Base-by-base conservation (phyloP, 2,329 filamentous ascomycete genomes). In the Colletotrichum lindemuthianum region DNA sequence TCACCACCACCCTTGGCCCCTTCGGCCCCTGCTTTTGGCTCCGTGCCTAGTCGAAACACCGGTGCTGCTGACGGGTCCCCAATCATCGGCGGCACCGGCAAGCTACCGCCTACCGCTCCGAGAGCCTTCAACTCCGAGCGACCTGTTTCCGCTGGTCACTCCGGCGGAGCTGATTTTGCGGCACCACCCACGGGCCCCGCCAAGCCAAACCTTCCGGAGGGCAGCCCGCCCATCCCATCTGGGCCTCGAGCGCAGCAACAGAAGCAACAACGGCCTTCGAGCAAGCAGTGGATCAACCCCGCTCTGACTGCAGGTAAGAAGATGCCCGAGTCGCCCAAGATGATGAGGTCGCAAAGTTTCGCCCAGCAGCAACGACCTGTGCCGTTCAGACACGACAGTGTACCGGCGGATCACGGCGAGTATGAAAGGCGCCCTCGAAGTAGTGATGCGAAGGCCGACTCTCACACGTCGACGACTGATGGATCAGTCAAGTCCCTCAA, bases 221-320 rank as follows among this genome's bases (percentile, higher is more conserved):
- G 81, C 24, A 81, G 79, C 60, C 79, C 81, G 8, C 73, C 80
- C 7, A 84, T 87, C 51, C 84, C 85, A 3, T 78, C 84, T 3
- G 85, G 84, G 9, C 85, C 85, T 39, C 81, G 85, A 40, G 81
- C 81, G 13, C 84, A 86, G 63, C 82, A 81, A 61, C 77, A 78
- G 51, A 78, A 79, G 49, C 79, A 69, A 24, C 75, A 78, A 64
- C 81, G 84, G 7, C 80, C 83, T 13, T 84, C 84, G 0, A 87
- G 84, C 71, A 87, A 86, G 69, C 85, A 87, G 72, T 88, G 86
- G 86, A 84, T 86, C 61, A 86, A 86, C 54, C 83, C 84, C 4
- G 81, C 79, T 34, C 69, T 84, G 6, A 68, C 24, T 24, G 24
- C 68, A 6, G 70, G 68, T 5, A 86, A 82, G 72, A 84, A 84